Base-by-base conservation (phyloP, 2,329 filamentous ascomycete genomes). In the Neocucurbitaria cava region DNA sequence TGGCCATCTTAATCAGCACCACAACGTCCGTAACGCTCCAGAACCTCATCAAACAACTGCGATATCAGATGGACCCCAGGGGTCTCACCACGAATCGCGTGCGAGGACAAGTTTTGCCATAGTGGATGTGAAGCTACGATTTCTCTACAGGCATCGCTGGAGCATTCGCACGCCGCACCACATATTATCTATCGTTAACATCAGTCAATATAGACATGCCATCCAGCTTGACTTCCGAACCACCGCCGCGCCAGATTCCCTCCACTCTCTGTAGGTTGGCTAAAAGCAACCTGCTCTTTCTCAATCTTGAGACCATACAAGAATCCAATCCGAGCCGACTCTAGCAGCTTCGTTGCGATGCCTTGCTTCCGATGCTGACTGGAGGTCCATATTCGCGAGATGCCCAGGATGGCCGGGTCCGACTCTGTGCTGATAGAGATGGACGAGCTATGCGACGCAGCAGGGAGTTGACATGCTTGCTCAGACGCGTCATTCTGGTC, bases 331-430 rank as follows among this genome's bases (percentile, higher is more conserved):
- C 82, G 77, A 21, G 83, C 83, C 50, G 78, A 81, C 54, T 88
- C 83, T 17, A 89, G 70, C 41, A 89, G 72, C 49, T 79, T 78
- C 47, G 80, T 80, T 3, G 85, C 87, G 47, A 88, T 81, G 8
- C 85, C 84, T 59, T 82, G 80, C 38, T 83, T 76, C 28, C 86
- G 80, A 54, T 84, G 82, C 1, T 80, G 77, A 5, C 78, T 80
- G 7, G 83, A 85, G 0, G 85, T 86, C 87, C 87, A 89, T 61
- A 89, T 86, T 26, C 87, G 81, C 21, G 86, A 87, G 23, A 89
- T 82, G 17, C 86, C 85, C 49, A 88, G 78, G n/a, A 83, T 76
- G 2, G 82, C 85, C 2, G 78, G 73, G 23, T 79, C 57, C 5
- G 76, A 62, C 41, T 77, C 73, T 23, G 76, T 72, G 46, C 77